phyloP scores from a whole-genome alignment of 495 filamentous ascomycete genomes.

The Staphylotrichum longicolle region DNA sequence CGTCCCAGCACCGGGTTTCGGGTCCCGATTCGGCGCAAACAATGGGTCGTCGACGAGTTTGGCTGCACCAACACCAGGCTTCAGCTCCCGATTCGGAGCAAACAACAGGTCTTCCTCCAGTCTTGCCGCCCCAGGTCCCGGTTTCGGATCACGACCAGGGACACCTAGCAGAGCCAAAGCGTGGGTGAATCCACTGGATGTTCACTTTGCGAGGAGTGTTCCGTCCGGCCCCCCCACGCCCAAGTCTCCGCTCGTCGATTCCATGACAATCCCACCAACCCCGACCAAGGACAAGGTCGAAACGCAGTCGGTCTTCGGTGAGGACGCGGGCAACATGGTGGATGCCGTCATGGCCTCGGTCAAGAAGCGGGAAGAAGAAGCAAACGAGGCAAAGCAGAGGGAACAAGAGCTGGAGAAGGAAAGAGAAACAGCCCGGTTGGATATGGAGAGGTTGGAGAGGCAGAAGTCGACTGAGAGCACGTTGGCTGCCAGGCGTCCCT shows the following conservation, averaged over 20 bases:
- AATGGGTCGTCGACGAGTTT: conserved; percentile 32
- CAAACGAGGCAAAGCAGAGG: conserved; percentile 23
- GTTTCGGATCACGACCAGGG: conserved; percentile 27
- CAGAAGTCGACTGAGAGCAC: conserved; percentile 29
- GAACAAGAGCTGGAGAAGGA: conserved; percentile 24
- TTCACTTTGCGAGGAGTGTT: conserved; percentile 33
- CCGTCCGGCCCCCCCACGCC: conserved; percentile 25
- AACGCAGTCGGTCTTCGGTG: conserved; percentile 27
- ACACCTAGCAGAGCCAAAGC: conserved; percentile 36
- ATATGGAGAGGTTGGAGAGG: conserved; percentile 28
- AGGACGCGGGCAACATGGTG: conserved; percentile 37
- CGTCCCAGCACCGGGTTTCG: conserved; percentile 20
- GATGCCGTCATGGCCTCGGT: conserved; percentile 33
- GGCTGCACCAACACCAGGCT: conserved; percentile 30
- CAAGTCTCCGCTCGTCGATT: conserved; percentile 36
- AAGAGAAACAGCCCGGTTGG: conserved; percentile 25
- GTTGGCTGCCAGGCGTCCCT: neutral
- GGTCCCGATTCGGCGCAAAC: conserved; percentile 18
- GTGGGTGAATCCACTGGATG: conserved; percentile 45
- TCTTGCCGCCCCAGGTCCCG: conserved; percentile 22
- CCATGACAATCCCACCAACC: conserved; percentile 27
- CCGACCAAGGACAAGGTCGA: conserved; percentile 27
- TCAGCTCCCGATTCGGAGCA: conserved; percentile 19
- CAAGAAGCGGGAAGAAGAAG: conserved; percentile 34
- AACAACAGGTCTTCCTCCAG: conserved; percentile 27